Evolutionary conservation across 83 land plant genomes (phyloP), one percentile per base, ranked within the genome.

Genomic region (Larix sibirica): DNA sequence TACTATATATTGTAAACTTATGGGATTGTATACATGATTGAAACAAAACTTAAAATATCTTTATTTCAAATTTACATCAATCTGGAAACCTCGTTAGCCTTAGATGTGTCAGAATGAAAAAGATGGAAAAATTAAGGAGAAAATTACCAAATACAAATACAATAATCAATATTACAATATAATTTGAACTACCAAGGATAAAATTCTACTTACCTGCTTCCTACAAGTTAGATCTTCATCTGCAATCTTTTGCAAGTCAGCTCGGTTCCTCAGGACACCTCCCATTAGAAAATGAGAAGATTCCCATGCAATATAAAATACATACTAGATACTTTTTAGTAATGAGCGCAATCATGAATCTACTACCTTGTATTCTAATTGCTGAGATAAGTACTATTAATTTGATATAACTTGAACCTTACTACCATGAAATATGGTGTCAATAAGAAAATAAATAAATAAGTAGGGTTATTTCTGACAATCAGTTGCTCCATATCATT

Each of bases 221-320:
- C 97, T 88, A 87, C 67, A 93, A 74, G 88, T 42, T 62, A 96
- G 82, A 66, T 95, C 93, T 69, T 92, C 92, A 85, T 95, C 95
- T 20, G 90, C 81, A 77, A 96, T 79, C 21, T 87, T 88, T 80
- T 96, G 92, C 86, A 95, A 84, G 24, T 96, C 95, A 31, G 84
- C 93, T 40, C 95, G 81, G 70, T 81, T 89, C 66, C 81, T 87
- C 62, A 96, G 83, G 60, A 87, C 86, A 64, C 89, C 90, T 47
- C 61, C 76, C 88, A 96, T 83, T 14, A 96, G 83, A 74, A 87
- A 61, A 62, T 58, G 82, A 60, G 96, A 95, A 84, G 88, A 80
- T 42, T 50, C 79, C 4, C 96, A 97, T 93, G 87, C 17, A 83
- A 0, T 6, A 59, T 23, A 44, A 58, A 62, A 33, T 10, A 14